These are phyloP conservation scores for Zymoseptoria brevis DNA, from an alignment of 2,329 filamentous ascomycete genomes.

Conservation along the genomic window DNA sequence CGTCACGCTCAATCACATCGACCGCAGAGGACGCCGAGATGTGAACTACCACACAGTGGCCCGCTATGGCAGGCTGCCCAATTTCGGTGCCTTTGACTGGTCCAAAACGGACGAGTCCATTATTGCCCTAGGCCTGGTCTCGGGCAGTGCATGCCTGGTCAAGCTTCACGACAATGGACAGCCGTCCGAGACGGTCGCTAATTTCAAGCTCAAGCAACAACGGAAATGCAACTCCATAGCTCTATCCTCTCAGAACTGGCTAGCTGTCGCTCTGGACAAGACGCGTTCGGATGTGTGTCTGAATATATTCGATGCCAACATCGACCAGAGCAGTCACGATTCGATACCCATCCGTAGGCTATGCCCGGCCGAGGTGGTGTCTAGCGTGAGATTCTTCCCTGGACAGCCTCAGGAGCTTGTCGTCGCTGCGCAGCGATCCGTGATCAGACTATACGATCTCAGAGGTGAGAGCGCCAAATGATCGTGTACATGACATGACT, in stretches of 20 bases:
- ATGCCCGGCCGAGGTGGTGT: constrained; percentile 62
- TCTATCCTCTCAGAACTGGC: constrained; percentile 61
- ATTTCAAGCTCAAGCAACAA: constrained; percentile 65
- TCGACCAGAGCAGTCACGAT: constrained; percentile 43
- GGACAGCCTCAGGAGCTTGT: constrained; percentile 67
- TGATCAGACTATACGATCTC: constrained; percentile 69
- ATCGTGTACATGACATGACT: not conserved
- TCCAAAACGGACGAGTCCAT: constrained; percentile 55
- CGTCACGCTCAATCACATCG: constrained; percentile 50
- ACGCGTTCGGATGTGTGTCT: constrained; percentile 75
- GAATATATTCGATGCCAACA: constrained; percentile 73
- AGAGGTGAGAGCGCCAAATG: constrained; percentile 47
- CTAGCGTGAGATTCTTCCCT: constrained; percentile 74
- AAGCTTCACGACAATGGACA: constrained; percentile 57
- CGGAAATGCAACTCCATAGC: constrained; percentile 74
- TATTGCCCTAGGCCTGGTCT: constrained; percentile 66
- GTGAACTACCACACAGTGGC: constrained; percentile 48
- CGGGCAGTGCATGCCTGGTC: constrained; percentile 67
- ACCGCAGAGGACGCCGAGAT: constrained; percentile 27
- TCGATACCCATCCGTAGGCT: constrained; percentile 46
- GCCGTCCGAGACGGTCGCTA: constrained; percentile 41
- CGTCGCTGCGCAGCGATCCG: constrained; percentile 66
- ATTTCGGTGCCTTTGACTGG: constrained; percentile 60
- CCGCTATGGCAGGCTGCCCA: constrained; percentile 43
- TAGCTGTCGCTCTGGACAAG: constrained; percentile 72